These are phyloP conservation scores for Luffa aegyptiaca DNA, from an alignment of 306 rosid species.

Conservation along the genomic window DNA sequence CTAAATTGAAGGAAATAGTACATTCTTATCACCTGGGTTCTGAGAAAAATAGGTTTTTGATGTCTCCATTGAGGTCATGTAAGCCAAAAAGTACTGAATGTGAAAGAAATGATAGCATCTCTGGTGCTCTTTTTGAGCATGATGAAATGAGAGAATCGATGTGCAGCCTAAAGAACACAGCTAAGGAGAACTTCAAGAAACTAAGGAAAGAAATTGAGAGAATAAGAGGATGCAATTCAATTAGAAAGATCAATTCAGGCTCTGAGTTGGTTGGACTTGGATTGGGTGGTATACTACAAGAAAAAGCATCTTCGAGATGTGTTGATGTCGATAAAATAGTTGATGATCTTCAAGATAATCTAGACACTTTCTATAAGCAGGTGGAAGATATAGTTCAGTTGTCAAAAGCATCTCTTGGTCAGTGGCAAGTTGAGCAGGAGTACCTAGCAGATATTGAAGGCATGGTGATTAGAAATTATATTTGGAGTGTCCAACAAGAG, in stretches of 20 bases:
- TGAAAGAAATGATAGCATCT: background rate
- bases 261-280: conserved; percentile 60
- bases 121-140: conserved; percentile 18
- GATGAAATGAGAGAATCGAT: conserved; percentile 24
- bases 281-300: conserved; percentile 53
- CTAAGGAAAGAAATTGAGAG: conserved; percentile 55
- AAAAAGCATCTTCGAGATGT: conserved; percentile 44
- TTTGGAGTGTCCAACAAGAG: conserved; percentile 37
- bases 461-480: conserved; percentile 45
- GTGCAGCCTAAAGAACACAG: conserved; percentile 28
- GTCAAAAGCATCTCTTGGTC: conserved; percentile 38
- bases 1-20: conserved; percentile 41
- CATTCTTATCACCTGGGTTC: conserved; percentile 16
- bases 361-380: conserved; percentile 30
- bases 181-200: conserved; percentile 37
- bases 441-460: conserved; percentile 56
- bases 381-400: conserved; percentile 29
- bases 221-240: conserved; percentile 31
- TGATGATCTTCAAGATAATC: conserved; percentile 29
- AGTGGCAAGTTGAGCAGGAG: conserved; percentile 58
- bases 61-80: conserved; percentile 6
- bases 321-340: conserved; percentile 32
- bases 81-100: conserved; percentile 15
- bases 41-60: conserved; percentile 18
- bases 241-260: conserved; percentile 36